Evolutionary conservation across 495 filamentous ascomycete genomes (phyloP).

Genomic region (Penicillium malachiteum): DNA sequence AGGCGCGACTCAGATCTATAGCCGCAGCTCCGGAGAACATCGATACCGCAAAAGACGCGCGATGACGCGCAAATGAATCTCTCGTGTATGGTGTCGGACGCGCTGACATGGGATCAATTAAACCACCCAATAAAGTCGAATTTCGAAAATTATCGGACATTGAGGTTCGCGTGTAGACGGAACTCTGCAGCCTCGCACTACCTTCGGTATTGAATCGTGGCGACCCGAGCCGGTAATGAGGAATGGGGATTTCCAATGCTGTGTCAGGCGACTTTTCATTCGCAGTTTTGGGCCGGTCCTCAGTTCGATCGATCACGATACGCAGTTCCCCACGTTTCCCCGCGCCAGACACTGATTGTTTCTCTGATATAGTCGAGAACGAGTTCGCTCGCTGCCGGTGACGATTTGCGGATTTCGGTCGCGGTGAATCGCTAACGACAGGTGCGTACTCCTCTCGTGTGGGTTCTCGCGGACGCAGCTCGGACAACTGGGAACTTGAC

Average conservation of each 20-base stretch:
- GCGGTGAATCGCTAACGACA: constrained; percentile 24
- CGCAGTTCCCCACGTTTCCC: constrained; percentile 63
- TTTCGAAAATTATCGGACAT: constrained; percentile 54
- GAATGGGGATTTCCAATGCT: constrained; percentile 75
- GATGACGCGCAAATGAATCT: constrained; percentile 24
- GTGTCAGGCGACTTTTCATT: constrained; percentile 54
- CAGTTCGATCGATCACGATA: constrained; percentile 79
- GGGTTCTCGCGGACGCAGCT: constrained; percentile 38
- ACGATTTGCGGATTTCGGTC: constrained; percentile 28
- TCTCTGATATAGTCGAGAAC: constrained; percentile 61
- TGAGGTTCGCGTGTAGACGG: constrained; percentile 56
- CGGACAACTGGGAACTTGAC: constrained; percentile 50
- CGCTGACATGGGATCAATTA: constrained; percentile 21
- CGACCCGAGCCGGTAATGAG: constrained; percentile 81
- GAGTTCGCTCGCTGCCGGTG: constrained; percentile 57
- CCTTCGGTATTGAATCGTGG: constrained; percentile 77
- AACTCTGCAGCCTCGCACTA: constrained; percentile 78
- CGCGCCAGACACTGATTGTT: constrained; percentile 32
- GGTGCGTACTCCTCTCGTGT: constrained; percentile 29
- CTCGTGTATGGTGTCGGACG: constrained; percentile 23
- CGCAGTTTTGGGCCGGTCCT: constrained; percentile 65
- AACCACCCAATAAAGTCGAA: constrained; percentile 39
- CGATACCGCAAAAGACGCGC: constrained; percentile 40
- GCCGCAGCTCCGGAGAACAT: constrained; percentile 48
- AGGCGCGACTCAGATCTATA: constrained; percentile 35